Percentiles rank a stretch among this genome's conserved stretches.
Evolutionary conservation across 257 asterid genomes (phyloP).

Genomic region (Leptodermis oblonga): DNA sequence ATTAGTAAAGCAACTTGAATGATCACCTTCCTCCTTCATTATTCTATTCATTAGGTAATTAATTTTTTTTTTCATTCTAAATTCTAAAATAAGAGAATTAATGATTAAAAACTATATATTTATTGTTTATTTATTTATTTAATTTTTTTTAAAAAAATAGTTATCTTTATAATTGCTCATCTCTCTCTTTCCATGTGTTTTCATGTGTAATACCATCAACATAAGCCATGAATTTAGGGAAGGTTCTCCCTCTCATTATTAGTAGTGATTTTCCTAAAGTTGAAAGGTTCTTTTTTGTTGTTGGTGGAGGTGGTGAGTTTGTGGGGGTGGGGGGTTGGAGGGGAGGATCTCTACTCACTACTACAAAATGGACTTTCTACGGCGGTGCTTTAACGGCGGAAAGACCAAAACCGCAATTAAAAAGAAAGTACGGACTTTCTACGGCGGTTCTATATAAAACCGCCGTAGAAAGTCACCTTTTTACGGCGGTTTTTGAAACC

Average conservation of each 20-base stretch:
- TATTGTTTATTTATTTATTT: too few species aligned
- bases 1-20: constrained; percentile 26
- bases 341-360: too few species aligned
- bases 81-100: not conserved
- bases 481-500: too few species aligned
- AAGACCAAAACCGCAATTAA: too few species aligned
- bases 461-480: too few species aligned
- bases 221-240: constrained; percentile 33
- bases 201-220: constrained; percentile 28
- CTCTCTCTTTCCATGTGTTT: constrained; percentile 32
- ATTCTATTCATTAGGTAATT: not conserved
- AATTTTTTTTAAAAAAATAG: not conserved
- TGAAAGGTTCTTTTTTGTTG: constrained; percentile 8
- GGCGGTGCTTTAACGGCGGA: too few species aligned
- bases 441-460: too few species aligned
- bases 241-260: constrained; percentile 9
- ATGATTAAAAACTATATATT: constrained; percentile 1
- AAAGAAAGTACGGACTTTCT: too few species aligned
- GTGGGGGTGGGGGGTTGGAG: too few species aligned
- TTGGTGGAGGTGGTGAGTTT: too few species aligned
- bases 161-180: constrained; percentile 13
- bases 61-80: not conserved
- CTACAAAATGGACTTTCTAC: too few species aligned
- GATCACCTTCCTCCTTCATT: constrained; percentile 19
- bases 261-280: not conserved